These are phyloP conservation scores for Nakazawaea laoshanensis DNA, from an alignment of 805 yeast species.

Conservation along the genomic window DNA sequence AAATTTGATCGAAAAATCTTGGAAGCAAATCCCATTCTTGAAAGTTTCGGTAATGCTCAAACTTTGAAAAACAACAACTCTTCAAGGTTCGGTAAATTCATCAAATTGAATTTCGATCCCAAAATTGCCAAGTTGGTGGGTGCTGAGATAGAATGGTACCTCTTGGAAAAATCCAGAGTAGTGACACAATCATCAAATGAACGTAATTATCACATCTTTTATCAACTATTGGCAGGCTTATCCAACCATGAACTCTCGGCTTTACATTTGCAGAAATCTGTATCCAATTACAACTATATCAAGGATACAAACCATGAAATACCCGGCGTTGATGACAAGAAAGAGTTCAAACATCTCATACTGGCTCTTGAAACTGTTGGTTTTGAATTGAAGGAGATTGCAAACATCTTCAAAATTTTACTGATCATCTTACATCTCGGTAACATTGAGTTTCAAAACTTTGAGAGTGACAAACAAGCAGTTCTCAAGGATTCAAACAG, in stretches of 20 bases:
- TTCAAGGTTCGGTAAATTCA: slow-evolving; percentile 94
- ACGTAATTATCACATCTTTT: slow-evolving; percentile 90
- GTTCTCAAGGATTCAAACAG: slow-evolving; percentile 36
- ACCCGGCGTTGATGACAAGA: slow-evolving; percentile 69
- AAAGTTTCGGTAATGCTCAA: slow-evolving; percentile 95
- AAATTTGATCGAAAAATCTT: slow-evolving; percentile 77
- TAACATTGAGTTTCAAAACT: slow-evolving; percentile 63
- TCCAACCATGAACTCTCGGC: slow-evolving; percentile 37
- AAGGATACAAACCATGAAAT: slow-evolving; percentile 42
- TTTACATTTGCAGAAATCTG: slow-evolving; percentile 31
- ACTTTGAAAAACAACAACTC: slow-evolving; percentile 91
- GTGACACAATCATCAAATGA: slow-evolving; percentile 67
- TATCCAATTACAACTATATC: slow-evolving; percentile 49
- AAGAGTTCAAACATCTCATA: slow-evolving; percentile 54
- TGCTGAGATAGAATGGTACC: slow-evolving; percentile 91
- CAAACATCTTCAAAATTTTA: slow-evolving; percentile 53
- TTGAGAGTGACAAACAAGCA: slow-evolving; percentile 68
- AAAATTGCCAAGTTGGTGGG: slow-evolving; percentile 62
- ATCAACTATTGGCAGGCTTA: slow-evolving; percentile 73
- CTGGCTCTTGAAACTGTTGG: slow-evolving; percentile 72
- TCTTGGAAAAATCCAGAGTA: slow-evolving; percentile 89
- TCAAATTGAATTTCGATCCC: slow-evolving; percentile 67
- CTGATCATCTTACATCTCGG: slow-evolving; percentile 83
- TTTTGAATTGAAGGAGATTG: slow-evolving; percentile 44
- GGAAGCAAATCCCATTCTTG: slow-evolving; percentile 92